These are phyloP conservation scores for Calycina marina DNA, from an alignment of 2,329 filamentous ascomycete species.

Conservation along the genomic window DNA sequence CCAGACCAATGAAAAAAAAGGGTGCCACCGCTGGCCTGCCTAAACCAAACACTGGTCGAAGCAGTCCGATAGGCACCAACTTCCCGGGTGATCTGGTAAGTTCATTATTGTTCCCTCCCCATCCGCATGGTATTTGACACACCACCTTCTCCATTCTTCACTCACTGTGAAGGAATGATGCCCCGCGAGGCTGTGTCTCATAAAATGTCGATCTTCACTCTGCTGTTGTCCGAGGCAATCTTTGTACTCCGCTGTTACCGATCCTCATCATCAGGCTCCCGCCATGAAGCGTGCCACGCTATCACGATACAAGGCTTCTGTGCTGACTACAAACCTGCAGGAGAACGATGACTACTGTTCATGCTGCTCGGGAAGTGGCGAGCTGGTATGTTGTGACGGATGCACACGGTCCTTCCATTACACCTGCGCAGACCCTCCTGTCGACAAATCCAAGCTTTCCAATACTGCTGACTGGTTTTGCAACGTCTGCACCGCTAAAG, in stretches of 20 bases:
- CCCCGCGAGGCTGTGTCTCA: too few relatives aligned
- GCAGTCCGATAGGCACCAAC: constrained; percentile 46
- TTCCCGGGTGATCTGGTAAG: too few relatives aligned
- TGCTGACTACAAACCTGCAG: constrained; percentile 6
- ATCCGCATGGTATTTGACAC: too few relatives aligned
- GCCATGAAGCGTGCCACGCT: constrained; percentile 11
- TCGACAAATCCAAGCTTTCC: constrained; percentile 44
- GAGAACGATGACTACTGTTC: constrained; percentile 78
- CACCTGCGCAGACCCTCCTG: constrained; percentile 69
- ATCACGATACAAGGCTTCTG: constrained; percentile 6
- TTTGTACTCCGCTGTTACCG: constrained; percentile 21
- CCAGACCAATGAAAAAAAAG: constrained; percentile 59
- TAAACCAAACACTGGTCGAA: constrained; percentile 47
- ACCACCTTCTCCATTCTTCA: too few relatives aligned
- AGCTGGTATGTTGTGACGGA: constrained; percentile 85
- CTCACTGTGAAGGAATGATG: too few relatives aligned
- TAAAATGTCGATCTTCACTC: too few relatives aligned
- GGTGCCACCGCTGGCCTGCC: constrained; percentile 55
- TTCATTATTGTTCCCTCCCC: too few relatives aligned
- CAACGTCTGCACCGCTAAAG: constrained; percentile 47
- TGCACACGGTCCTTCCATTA: constrained; percentile 87
- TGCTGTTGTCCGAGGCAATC: too few relatives aligned
- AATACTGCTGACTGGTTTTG: constrained; percentile 83
- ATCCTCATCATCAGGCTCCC: constrained; percentile 16
- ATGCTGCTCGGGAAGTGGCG: constrained; percentile 69